phyloP scores from a whole-genome alignment of 2,329 filamentous ascomycete species.

The Hypomyces rosellus region DNA sequence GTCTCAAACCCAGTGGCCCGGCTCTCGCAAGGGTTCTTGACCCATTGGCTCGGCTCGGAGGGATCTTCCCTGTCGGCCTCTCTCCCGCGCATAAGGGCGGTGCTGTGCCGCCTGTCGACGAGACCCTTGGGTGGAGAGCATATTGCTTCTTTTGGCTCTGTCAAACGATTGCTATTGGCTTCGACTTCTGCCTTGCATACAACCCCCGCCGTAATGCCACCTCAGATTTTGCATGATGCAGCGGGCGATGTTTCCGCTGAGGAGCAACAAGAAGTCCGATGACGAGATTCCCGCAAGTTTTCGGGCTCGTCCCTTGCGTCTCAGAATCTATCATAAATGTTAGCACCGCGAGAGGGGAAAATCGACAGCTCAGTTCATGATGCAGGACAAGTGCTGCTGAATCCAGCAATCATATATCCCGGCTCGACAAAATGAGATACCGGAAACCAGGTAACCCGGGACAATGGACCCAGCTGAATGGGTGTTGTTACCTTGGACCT shows the following conservation, averaged over 20 bases:
- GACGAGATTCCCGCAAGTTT: neutral
- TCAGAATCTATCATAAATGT: neutral
- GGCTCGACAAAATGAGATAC: too few relatives aligned
- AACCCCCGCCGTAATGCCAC: neutral
- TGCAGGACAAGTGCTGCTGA: neutral
- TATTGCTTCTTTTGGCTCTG: slow-evolving; percentile 24
- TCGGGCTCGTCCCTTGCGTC: neutral
- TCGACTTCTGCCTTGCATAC: slow-evolving; percentile 10
- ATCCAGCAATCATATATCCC: neutral
- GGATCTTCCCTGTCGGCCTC: neutral
- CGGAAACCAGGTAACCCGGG: neutral
- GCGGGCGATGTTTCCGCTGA: neutral
- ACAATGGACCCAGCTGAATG: neutral
- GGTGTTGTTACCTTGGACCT: neutral
- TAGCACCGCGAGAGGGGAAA: neutral
- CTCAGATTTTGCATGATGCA: neutral
- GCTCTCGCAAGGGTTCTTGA: neutral
- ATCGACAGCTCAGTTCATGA: neutral
- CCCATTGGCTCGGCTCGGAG: slow-evolving; percentile 1
- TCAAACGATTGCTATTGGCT: slow-evolving; percentile 17
- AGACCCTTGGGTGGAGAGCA: slow-evolving; percentile 13
- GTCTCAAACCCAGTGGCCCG: neutral
- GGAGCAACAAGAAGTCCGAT: neutral
- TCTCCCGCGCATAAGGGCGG: slow-evolving; percentile 1
- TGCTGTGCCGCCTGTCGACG: slow-evolving; percentile 3